These are phyloP conservation scores for Globisporangium radiosum DNA, from an alignment of 352 stramenopile species.

Conservation along the genomic window DNA sequence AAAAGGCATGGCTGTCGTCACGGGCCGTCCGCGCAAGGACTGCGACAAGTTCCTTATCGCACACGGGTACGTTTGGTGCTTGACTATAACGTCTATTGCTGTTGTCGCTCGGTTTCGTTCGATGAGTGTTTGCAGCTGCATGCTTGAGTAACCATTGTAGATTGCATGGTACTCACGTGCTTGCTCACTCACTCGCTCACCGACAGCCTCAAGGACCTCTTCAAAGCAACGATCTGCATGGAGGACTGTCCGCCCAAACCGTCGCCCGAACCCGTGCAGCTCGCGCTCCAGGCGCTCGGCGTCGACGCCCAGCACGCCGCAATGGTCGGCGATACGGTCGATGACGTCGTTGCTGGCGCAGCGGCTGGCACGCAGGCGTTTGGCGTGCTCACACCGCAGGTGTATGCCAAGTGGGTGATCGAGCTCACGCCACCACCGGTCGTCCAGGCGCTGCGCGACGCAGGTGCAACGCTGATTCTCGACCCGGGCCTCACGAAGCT, in stretches of 20 bases:
- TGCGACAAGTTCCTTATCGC: slow-evolving; percentile 91
- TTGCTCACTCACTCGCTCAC: neutral
- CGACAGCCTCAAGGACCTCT: slow-evolving; percentile 73
- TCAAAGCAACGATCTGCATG: slow-evolving; percentile 93
- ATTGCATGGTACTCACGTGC: neutral
- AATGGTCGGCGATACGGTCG: slow-evolving; percentile 96
- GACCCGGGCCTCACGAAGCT: slow-evolving; percentile 73
- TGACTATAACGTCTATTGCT: too few species aligned
- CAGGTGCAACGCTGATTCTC: slow-evolving; percentile 58
- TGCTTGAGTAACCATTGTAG: too few species aligned
- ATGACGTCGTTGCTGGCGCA: slow-evolving; percentile 90
- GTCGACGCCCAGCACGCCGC: slow-evolving; percentile 65
- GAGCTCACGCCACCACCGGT: slow-evolving; percentile 49
- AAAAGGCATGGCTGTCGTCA: slow-evolving; percentile 90
- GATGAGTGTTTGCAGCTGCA: too few species aligned
- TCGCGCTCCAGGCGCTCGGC: slow-evolving; percentile 82
- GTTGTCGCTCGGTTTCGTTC: too few species aligned
- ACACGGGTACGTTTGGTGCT: slow-evolving; percentile 35
- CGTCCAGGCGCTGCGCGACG: slow-evolving; percentile 37
- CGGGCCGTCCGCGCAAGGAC: slow-evolving; percentile 90
- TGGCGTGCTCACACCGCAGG: slow-evolving; percentile 86
- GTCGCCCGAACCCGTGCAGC: slow-evolving; percentile 83
- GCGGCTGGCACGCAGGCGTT: slow-evolving; percentile 62
- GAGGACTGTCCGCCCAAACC: slow-evolving; percentile 94
- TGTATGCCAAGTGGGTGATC: slow-evolving; percentile 67